Evolutionary conservation across 2,329 filamentous ascomycete genomes (phyloP).

Genomic region (Beauveria medogensis): DNA sequence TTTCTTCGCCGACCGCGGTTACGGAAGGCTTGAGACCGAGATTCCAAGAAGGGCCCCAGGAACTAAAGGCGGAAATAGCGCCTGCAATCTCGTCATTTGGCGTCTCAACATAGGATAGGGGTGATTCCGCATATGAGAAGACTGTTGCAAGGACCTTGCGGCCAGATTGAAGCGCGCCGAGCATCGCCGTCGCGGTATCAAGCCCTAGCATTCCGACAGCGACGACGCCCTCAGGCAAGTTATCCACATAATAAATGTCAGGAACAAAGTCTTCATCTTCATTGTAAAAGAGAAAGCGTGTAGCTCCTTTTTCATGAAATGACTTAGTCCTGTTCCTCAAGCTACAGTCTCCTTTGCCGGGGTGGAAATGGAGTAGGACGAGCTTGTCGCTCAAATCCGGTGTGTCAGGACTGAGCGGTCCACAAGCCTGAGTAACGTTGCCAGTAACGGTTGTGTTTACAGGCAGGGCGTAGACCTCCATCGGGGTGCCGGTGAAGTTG

Average conservation of each 20-base stretch:
- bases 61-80: slow-evolving; percentile 25
- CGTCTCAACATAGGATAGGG: neutral
- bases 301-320: neutral
- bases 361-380: slow-evolving; percentile 19
- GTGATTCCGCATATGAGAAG: neutral
- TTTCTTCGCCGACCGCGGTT: slow-evolving; percentile 30
- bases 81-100: slow-evolving; percentile 21
- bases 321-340: neutral
- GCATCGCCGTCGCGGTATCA: slow-evolving; percentile 30
- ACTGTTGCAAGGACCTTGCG: slow-evolving; percentile 13
- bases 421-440: neutral
- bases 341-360: slow-evolving; percentile 14
- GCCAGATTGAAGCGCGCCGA: slow-evolving; percentile 18
- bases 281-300: neutral
- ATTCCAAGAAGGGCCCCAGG: slow-evolving; percentile 35
- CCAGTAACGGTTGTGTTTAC: slow-evolving; percentile 16
- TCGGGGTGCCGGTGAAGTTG: neutral
- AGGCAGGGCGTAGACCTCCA: slow-evolving; percentile 23
- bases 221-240: slow-evolving; percentile 15
- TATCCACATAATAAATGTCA: neutral
- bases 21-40: slow-evolving; percentile 32
- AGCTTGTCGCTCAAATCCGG: neutral
- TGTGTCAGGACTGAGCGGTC: neutral
- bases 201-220: slow-evolving; percentile 22
- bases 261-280: neutral